Evolutionary conservation across 2,329 filamentous ascomycete genomes (phyloP), one percentile per base, ranked within the genome.

Genomic region (Didymella pinodella): DNA sequence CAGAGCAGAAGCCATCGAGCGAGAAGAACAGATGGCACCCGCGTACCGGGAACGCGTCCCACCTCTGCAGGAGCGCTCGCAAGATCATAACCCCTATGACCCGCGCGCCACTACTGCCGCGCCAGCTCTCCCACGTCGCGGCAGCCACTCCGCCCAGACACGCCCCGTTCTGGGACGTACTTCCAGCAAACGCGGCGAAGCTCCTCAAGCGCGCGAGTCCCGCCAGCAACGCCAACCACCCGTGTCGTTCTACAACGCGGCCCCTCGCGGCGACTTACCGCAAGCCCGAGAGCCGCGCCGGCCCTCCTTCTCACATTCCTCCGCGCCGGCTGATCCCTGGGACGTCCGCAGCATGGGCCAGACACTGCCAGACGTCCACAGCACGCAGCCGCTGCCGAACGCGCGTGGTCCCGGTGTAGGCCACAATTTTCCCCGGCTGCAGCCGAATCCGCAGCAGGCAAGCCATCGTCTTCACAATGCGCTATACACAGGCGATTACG

Each of bases 1-100:
- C 11, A 62, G 63, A 2, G 59, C 68, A n/a, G 67, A 72, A 8
- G 65, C 57, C 14, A 61, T 67, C 10, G 71, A 74, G 20, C 65
- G 65, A 7, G 71, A 72, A 34, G 72, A 75, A 11, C 28, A 29
- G 28, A 29, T 29, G 7, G 28, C 28, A 4, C 28, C 28, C 28
- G 28, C 28, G 28, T 29, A 29, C 11, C 28, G 5, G 28, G 28
- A 29, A 29, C 28, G 28, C 28, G 11, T 29, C 7, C 63, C 25
- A 16, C n/a, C 36, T 7, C 53, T 70, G 2, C 53, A 60, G n/a
- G 56, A 65, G 29, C 65, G 69, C 46, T 72, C 74, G 45, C 55
- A 68, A 62, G 57, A 65, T 52, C 26, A 48, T 51, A 12, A 49
- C 16, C 72, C 73, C 55, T 75, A 64, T 40, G 62, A 72, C 36